Base-by-base conservation (phyloP, 345 rosid species). In the Cochlearia excelsa region DNA sequence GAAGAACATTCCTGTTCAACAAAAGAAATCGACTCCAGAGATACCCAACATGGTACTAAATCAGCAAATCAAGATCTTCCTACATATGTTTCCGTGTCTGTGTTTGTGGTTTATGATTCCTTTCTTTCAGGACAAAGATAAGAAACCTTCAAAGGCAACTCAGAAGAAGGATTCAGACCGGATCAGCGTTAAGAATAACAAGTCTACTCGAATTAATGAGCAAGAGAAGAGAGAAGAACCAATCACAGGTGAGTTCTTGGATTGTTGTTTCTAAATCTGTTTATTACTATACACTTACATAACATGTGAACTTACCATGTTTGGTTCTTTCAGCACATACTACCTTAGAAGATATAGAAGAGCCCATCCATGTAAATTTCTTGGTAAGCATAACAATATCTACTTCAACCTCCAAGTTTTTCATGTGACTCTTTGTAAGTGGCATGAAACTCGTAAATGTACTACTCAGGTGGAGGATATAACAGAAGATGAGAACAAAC, bases 391-490 rank as follows among this genome's bases (percentile, higher is more conserved):
- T 5, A 39, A 40, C 35, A 29, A n/a, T 6, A 51, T 30, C 5
- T 35, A 54, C 11, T 26, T 31, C 28, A n/a, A 50, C 57, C 30
- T 47, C 6, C 33, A 34, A 1, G 26, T 31, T 41, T 51, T 27
- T 28, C 50, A 3, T 43, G 41, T 42, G 43, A 51, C 53, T 2
- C 27, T 33, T 2, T 7, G 31, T 44, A 38, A 38, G 4, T 28
- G 1, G 16, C 30, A 0, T 31, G 40, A 49, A 47, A 54, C 31
- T 42, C 60, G 46, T 45, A 35, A 16, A 51, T 45, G 37, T 55
- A 63, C 11, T 58, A 41, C 9, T 5, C 67, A 90, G 97, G 71
- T 85, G 34, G 75, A 78, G 72, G 96, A 92, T 65, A 57, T 83
- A 46, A 64, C 73, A 26, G 75, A 62, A 44, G 82, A 75, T 38